Base-by-base conservation (phyloP, 1,139 yeast species). In the Entelexis sorbosivorans region DNA sequence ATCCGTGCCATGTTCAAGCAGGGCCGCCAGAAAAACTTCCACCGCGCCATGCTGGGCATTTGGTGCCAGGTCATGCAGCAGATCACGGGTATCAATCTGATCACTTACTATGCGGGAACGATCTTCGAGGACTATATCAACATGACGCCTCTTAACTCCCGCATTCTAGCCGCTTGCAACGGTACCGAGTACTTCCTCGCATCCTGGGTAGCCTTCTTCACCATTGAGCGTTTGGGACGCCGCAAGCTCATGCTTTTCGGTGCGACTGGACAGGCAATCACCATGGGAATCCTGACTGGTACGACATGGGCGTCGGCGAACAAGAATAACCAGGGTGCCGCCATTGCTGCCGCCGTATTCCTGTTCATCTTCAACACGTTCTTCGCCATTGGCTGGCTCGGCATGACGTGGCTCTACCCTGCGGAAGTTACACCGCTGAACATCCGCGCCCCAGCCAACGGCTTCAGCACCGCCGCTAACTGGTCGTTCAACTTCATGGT, bases 21-120 rank as follows among this genome's bases (percentile, higher is more conserved):
- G 22, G 57, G 57, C 11, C 54, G 48, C 26, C 31, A 19, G 10
- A 45, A 50, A 10, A 50, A 54, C 44, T 54, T 54, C 47, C 56
- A 54, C 29, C 44, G 57, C 3, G 51, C 46, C 1, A 48, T 48
- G 59, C 67, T 77, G 53, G 78, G 75, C 2, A 69, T 69, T 40
- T 73, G 76, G 70, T 66, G 71, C 13, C 78, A 74, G 61, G 76
- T 78, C 60, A 74, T 78, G 70, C 85, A 80, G 68, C 87, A 81
- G 69, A 74, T 80, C 69, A 79, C 86, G 45, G 88, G 87, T 69
- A 73, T 81, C 58, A 81, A 81, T 68, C 79, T 81, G 63, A 77
- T 81, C 56, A 78, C 66, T 29, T 66, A 65, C 55, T 66, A 64
- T 48, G 64, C 62, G 44, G 61, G 61, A 20, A 58, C 64, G 39